Conservation (phyloP, 1,139 yeast genomes). For the Eremothecium sinecaudum region DNA sequence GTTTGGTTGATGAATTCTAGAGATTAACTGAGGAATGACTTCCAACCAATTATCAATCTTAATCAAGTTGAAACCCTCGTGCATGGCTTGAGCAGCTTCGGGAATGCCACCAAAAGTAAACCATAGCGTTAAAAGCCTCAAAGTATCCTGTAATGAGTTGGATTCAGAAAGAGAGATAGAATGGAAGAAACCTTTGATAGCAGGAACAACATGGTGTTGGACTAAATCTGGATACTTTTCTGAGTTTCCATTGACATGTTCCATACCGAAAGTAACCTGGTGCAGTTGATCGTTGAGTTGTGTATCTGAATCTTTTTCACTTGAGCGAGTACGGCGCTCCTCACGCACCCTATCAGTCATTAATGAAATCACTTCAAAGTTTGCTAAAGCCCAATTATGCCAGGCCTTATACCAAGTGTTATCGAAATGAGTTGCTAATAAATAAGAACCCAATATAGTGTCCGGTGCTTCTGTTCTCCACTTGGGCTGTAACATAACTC, state of each 20-base stretch:
- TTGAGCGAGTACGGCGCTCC: conserved; percentile 14
- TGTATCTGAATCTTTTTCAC: conserved; percentile 14
- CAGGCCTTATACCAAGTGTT: conserved; percentile 94
- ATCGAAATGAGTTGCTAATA: conserved; percentile 91
- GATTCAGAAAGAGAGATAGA: conserved; percentile 83
- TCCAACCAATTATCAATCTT: conserved; percentile 91
- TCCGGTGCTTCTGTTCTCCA: conserved; percentile 66
- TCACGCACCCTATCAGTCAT: conserved; percentile 37
- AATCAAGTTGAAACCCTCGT: conserved; percentile 84
- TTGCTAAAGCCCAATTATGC: conserved; percentile 99
- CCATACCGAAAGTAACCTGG: conserved; percentile 13
- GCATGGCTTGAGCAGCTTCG: conserved; percentile 85
- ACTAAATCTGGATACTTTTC: conserved; percentile 50
- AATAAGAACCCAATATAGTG: conserved; percentile 80
- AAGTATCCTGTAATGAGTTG: conserved; percentile 84
- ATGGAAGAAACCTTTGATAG: conserved; percentile 90
- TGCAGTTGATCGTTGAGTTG: conserved; percentile 24
- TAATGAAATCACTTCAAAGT: conserved; percentile 83
- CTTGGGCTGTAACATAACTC: conserved; percentile 62
- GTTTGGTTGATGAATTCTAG: conserved; percentile 93
- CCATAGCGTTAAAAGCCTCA: conserved; percentile 87
- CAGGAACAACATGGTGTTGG: conserved; percentile 85
- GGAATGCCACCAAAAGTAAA: conserved; percentile 89
- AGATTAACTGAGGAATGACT: conserved; percentile 89
- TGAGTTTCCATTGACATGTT: conserved; percentile 17